Evolutionary conservation across 2,329 filamentous ascomycete genomes (phyloP), one percentile per base, ranked within the genome.

Genomic region (Lecanicillium sp.): DNA sequence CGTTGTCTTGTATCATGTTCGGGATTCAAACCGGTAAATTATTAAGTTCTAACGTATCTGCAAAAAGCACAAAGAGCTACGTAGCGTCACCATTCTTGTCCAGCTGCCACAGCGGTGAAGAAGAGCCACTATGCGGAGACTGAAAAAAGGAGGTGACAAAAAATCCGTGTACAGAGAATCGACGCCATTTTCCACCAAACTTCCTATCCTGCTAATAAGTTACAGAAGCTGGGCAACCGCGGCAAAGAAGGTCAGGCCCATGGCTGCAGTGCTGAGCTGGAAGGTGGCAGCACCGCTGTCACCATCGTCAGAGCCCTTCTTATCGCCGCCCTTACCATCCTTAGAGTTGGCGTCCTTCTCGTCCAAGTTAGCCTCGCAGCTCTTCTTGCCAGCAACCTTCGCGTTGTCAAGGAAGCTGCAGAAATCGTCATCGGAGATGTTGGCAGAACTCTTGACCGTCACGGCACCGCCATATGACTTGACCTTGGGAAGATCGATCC

Each of bases 391-490:
- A 28, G 35, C 32, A 5, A 39, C 32, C 32, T 58, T 56, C 20
- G 58, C 52, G 27, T 69, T 56, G 45, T 68, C 54, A 42, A 76
- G 59, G 59, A 84, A 75, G 22, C 56, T 48, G 37, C 62, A 57
- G 70, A 84, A 78, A 18, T 62, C 77, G n/a, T n/a, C n/a, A 41
- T 60, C 53, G 42, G 48, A 46, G 46, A 86, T 79, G 45, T 82
- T 69, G 43, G 69, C 72, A 38, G 81, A 84, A 49, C 74, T 80
- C 52, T 79, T 70, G 49, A 86, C 66, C 54, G 81, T 80, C 59
- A 87, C 84, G 44, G 76, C 77, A 63, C 86, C 86, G 56, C 74
- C 72, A 50, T 89, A 84, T 47, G 81, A 72, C 43, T 72, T 64
- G 18, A 90, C 70, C 28, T 65, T 57, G 44, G 85, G 81, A 39